Evolutionary conservation across 2,329 filamentous ascomycete species (phyloP), one percentile per base, ranked within the genome.

Genomic region (Cladosporium sp.): DNA sequence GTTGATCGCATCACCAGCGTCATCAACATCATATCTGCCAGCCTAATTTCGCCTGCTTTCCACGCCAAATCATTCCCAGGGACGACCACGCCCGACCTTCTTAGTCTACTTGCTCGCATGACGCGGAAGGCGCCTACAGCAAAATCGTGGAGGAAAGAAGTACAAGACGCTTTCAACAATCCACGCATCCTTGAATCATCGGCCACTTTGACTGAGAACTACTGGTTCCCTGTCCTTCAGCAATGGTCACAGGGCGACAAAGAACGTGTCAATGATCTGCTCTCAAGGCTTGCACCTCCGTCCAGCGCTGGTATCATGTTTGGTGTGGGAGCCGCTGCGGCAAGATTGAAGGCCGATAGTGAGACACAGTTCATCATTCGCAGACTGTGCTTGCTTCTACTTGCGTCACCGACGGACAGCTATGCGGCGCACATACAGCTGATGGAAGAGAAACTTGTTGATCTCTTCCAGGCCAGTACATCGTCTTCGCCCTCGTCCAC

Each of bases 221-320:
- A 89, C 71, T 98, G 95, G 95, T 84, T 97, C 66, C 88, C 90
- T 0, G 83, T 98, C 16, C 79, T 99, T 26, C 89, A 88, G 46
- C 92, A 97, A 75, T 97, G 93, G 91, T 85, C 88, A 3, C 80
- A 93, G 16, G 87, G 87, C 18, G 95, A 99, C 77, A 97, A 96
- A 78, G 93, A 97, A 64, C 88, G 91, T 56, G 85, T 99, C 79
- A 82, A 89, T 0, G 95, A 99, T 68, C 82, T 97, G 4, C 79
- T 98, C 10, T 83, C 86, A 44, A 89, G 92, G 23, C 86, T 99
- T 68, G 89, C 89, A 6, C 86, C 93, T 4, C 95, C 95, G 6
- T 92, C 93, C 1, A 94, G 93, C 16, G 95, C 96, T 0, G 95
- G 95, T 10, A 96, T 99, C 71, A 94, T 99, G 76, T 99, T 99